These are phyloP conservation scores for Globisporangium nodosum DNA, from an alignment of 352 stramenopile genomes.

Conservation along the genomic window DNA sequence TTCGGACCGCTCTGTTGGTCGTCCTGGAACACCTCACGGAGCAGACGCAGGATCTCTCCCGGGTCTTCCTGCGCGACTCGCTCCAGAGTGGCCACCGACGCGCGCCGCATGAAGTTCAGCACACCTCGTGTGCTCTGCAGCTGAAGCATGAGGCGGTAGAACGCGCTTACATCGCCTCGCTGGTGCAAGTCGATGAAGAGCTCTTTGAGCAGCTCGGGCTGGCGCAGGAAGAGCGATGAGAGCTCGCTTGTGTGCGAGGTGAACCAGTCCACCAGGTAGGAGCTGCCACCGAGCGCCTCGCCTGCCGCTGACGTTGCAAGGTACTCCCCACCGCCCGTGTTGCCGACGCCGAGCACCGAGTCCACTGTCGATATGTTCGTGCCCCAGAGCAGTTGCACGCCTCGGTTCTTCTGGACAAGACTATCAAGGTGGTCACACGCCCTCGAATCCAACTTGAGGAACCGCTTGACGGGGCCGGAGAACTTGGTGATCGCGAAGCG, in stretches of 20 bases:
- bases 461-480: slow-evolving; percentile 50
- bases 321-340: slow-evolving; percentile 7
- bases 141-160: slow-evolving; percentile 63
- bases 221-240: slow-evolving; percentile 40
- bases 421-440: slow-evolving; percentile 47
- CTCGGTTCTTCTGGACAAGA: slow-evolving; percentile 40
- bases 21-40: slow-evolving; percentile 49
- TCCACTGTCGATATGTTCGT: slow-evolving; percentile 13
- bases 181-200: slow-evolving; percentile 62
- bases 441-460: slow-evolving; percentile 55
- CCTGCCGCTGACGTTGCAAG: slow-evolving; percentile 3
- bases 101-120: slow-evolving; percentile 50
- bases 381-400: slow-evolving; percentile 59
- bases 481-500: slow-evolving; percentile 72
- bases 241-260: slow-evolving; percentile 44
- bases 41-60: slow-evolving; percentile 31
- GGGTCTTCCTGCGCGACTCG: slow-evolving; percentile 57
- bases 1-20: slow-evolving; percentile 22
- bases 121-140: slow-evolving; percentile 54
- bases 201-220: slow-evolving; percentile 51
- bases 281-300: slow-evolving; percentile 1
- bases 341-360: slow-evolving; percentile 3
- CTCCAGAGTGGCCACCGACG: slow-evolving; percentile 44
- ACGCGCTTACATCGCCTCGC: slow-evolving; percentile 33
- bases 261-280: slow-evolving; percentile 58